Evolutionary conservation across 345 rosid genomes (phyloP).

Genomic region (Camelina hispida): DNA sequence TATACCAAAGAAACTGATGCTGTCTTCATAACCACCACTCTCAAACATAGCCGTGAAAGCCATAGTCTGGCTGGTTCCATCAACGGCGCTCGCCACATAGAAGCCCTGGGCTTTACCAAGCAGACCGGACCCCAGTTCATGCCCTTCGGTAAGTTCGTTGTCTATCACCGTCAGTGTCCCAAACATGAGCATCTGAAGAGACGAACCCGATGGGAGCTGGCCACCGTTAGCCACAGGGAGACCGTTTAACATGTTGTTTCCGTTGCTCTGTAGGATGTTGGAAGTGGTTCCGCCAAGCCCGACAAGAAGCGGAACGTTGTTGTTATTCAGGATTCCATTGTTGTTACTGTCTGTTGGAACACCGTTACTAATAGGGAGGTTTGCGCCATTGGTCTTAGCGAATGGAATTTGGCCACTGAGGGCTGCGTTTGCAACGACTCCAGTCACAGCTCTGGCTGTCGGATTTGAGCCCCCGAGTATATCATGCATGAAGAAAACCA

Average conservation of each 20-base stretch:
- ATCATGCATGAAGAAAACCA: conserved; percentile 82
- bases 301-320: conserved; percentile 75
- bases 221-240: conserved; percentile 56
- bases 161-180: conserved; percentile 82
- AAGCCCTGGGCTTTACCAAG: conserved; percentile 87
- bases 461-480: conserved; percentile 80
- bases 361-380: conserved; percentile 65
- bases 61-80: conserved; percentile 79
- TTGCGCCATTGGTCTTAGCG: conserved; percentile 78
- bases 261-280: conserved; percentile 52
- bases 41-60: conserved; percentile 82
- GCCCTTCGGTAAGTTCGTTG: conserved; percentile 72
- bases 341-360: conserved; percentile 60
- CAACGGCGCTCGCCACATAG: conserved; percentile 71
- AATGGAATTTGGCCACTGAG: conserved; percentile 81
- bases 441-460: conserved; percentile 68
- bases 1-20: conserved; percentile 79
- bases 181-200: conserved; percentile 72
- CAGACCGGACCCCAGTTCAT: conserved; percentile 64
- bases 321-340: conserved; percentile 71
- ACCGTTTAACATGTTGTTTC: conserved; percentile 54
- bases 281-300: conserved; percentile 72
- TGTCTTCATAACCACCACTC: conserved; percentile 66
- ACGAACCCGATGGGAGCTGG: conserved; percentile 55
- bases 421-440: conserved; percentile 66